Conservation (phyloP, 2,329 filamentous ascomycete species). For the Berkeleyomyces basicola region DNA sequence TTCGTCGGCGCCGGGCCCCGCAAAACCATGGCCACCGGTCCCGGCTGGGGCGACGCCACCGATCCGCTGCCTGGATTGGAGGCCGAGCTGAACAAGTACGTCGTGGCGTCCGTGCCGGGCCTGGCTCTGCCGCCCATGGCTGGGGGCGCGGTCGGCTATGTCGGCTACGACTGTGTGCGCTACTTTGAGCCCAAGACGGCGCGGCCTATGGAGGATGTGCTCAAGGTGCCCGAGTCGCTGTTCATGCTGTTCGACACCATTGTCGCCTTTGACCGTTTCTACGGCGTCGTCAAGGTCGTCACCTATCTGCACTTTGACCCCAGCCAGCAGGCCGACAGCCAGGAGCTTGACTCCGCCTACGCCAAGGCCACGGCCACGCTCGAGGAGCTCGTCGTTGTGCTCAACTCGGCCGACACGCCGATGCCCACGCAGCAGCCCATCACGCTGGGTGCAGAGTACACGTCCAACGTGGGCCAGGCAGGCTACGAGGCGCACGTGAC, state of each 20-base stretch:
- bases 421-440: conserved; percentile 64
- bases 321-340: conserved; percentile 34
- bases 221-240: conserved; percentile 78
- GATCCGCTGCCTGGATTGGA: conserved; percentile 77
- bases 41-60: conserved; percentile 65
- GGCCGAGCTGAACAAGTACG: conserved; percentile 58
- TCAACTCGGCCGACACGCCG: conserved; percentile 59
- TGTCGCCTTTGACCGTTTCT: conserved; percentile 88
- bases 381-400: conserved; percentile 48
- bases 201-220: conserved; percentile 70
- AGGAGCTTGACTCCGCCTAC: conserved; percentile 40
- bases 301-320: conserved; percentile 67
- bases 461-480: conserved; percentile 73
- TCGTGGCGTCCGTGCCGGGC: conserved; percentile 69
- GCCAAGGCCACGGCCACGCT: conserved; percentile 47
- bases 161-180: conserved; percentile 91
- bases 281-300: conserved; percentile 79
- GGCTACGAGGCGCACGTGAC: conserved; percentile 89
- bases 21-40: conserved; percentile 76
- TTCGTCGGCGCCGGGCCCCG: conserved; percentile 70
- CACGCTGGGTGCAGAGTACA: conserved; percentile 57
- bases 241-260: conserved; percentile 97
- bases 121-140: conserved; percentile 72
- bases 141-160: conserved; percentile 88
- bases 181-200: conserved; percentile 98